Evolutionary conservation across 805 yeast genomes (phyloP), one percentile per base, ranked within the genome.

Genomic region (Metschnikowia anglica): DNA sequence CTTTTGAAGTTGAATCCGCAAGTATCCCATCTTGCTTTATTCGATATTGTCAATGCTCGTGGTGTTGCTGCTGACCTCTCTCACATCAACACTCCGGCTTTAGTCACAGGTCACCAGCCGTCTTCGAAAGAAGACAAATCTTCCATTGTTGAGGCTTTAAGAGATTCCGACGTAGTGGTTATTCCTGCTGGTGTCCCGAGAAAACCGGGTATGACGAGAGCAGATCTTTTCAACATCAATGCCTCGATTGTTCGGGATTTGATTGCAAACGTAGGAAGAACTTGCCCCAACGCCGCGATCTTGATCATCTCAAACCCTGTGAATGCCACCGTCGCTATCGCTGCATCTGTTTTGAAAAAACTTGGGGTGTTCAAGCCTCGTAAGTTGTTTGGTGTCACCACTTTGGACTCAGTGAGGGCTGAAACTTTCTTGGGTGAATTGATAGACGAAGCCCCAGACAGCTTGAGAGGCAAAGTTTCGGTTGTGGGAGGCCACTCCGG

Each of bases 151-250:
- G 62, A 52, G 2, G 73, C 76, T 7, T 61, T 71, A 54, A 61
- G 49, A 40, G 69, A 63, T 7, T 54, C 73, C 8, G 65, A 69
- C 34, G 55, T 71, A 47, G 76, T 71, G 32, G 57, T 71, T 13
- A 71, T 71, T 38, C 76, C 76, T 10, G 76, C 76, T 17, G 76
- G 76, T 21, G 74, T 70, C 10, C 76, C 76, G 18, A 65, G 76
- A 54, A 71, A 71, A 51, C 76, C 76, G 6, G 76, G 76, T 18
- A 71, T 71, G 76, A 69, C 76, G 30, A 59, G 76, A 48, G 74
- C 73, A 24, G 76, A 71, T 52, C 65, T 71, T 42, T 71, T 71
- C 55, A 71, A 70, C 50, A 71, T 70, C 51, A 71, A 71, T 53
- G 76, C 76, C 2, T 65, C 69, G 35, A 71, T 71, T 36, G 58